Base-by-base conservation (phyloP, 805 yeast species). In the Ogataea siamensis region DNA sequence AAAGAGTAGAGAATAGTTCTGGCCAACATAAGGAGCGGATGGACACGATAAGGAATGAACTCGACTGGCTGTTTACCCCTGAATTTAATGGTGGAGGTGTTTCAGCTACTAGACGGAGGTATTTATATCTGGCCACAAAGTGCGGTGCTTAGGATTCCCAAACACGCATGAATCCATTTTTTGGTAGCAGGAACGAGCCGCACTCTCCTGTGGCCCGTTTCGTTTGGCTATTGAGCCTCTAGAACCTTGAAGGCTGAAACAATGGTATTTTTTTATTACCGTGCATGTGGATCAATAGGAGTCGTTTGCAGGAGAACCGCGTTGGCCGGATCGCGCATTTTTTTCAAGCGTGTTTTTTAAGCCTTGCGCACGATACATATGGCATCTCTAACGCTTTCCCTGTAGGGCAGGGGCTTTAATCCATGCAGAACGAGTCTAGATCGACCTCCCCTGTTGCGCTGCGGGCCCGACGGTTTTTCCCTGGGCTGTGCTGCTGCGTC, bases 11-110 rank as follows among this genome's bases (percentile, higher is more conserved):
- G 42, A 23, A 39, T 5, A 20, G 41, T 32, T 24, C 36, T 37
- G 12, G 44, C 28, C 23, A 34, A 37, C 34, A 46, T 34, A 45
- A 36, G 33, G 39, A 36, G 14, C 15, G 39, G 21, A 28, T 15
- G 11, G 16, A 14, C 11, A 9, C 17, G 16, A 12, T 5, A 30
- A 19, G 16, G 31, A 26, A 26, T 18, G 16, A 18, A 15, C 7
- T 4, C 13, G 22, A 9, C n/a, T 18, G 24, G 21, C n/a, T 12
- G 15, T 9, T 13, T 34, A 34, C 32, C 38, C 32, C 38, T 34
- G 38, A 22, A 7, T 3, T 22, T 22, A 22, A 22, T 22, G 25
- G 25, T 11, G 25, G 6, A n/a, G n/a, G 25, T 5, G 39, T 29
- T 29, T 29, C 34, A 36, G 19, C 26, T 29, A n/a, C 17, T 4